Base-by-base conservation (phyloP, 805 yeast genomes). In the Yarrowia deformans region DNA sequence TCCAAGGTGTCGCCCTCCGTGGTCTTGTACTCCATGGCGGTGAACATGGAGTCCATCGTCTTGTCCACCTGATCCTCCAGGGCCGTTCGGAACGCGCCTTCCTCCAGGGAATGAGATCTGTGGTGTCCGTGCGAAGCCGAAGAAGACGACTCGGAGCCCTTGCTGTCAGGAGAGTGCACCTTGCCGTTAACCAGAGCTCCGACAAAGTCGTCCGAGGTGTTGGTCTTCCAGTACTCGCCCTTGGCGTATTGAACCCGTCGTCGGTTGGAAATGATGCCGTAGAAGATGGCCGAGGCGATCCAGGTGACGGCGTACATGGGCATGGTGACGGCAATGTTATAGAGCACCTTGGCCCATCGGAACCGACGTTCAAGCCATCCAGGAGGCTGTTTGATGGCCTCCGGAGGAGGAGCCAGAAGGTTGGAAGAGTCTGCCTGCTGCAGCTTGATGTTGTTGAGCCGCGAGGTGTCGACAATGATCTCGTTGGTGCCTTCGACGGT, bases 11-110 rank as follows among this genome's bases (percentile, higher is more conserved):
- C 68, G 14, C 68, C 68, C 58, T 40, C 46, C 14, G 68, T 58
- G 32, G 56, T 48, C 68, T 40, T 68, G 69, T 52, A 37, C 34
- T 63, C 60, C 56, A 66, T 70, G 35, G 75, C 73, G n/a, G 58
- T 29, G 67, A 72, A 73, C 70, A 74, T 70, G 34, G 72, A 68
- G 56, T 89, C 92, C 72, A 90, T 84, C 68, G 89, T 83, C 34
- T 79, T 83, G 70, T 89, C 93, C 16, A 89, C 86, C 69, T 85
- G 87, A 71, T 87, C 90, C 39, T 83, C 84, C 29, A 88, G 77
- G 45, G 56, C 56, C n/a, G 35, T 48, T 37, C 68, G 35, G 46
- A 63, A 49, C 23, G 55, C 37, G n/a, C 48, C 45, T n/a, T 63
- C 68, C 42, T 63, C 68, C 50, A 60, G 40, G 56, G 68, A 63